Evolutionary conservation across 1,284 basidiomycete genomes (phyloP).

Genomic region (Trametes versicolor): DNA sequence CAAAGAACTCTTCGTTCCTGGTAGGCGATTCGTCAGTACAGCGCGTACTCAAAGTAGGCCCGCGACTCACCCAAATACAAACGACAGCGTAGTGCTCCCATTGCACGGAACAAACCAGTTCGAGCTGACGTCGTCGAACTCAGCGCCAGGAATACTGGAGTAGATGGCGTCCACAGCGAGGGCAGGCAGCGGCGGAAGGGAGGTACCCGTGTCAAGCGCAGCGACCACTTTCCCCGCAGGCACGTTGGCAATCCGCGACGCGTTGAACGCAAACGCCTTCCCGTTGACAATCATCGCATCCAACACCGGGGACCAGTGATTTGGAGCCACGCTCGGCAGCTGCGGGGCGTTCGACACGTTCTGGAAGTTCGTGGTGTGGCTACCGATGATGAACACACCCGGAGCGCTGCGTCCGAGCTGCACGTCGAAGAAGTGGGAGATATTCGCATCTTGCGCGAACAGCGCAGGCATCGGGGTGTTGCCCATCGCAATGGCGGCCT

Average conservation of each 20-base stretch:
- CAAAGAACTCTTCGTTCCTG: constrained; percentile 12
- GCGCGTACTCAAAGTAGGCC: neutral
- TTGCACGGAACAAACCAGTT: constrained; percentile 40
- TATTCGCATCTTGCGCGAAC: constrained; percentile 19
- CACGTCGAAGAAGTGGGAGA: constrained; percentile 42
- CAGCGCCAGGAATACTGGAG: constrained; percentile 38
- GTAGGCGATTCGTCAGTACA: neutral
- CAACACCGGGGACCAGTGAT: constrained; percentile 43
- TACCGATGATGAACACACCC: constrained; percentile 44
- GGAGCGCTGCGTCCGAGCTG: constrained; percentile 40
- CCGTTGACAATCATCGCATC: constrained; percentile 44
- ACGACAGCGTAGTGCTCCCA: constrained; percentile 35
- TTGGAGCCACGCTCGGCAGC: constrained; percentile 57
- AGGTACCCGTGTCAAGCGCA: constrained; percentile 44
- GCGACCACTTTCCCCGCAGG: constrained; percentile 42
- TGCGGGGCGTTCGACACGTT: constrained; percentile 37
- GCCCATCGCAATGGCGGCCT: constrained; percentile 10
- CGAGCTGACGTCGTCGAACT: constrained; percentile 22
- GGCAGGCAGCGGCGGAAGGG: constrained; percentile 39
- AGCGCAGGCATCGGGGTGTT: constrained; percentile 22
- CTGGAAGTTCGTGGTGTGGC: constrained; percentile 38
- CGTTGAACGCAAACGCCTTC: constrained; percentile 40
- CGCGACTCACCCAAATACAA: constrained; percentile 41
- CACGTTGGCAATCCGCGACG: constrained; percentile 37
- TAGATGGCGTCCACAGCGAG: constrained; percentile 44